Base-by-base conservation (phyloP, 257 asterid species). In the Voacanga thouarsii region DNA sequence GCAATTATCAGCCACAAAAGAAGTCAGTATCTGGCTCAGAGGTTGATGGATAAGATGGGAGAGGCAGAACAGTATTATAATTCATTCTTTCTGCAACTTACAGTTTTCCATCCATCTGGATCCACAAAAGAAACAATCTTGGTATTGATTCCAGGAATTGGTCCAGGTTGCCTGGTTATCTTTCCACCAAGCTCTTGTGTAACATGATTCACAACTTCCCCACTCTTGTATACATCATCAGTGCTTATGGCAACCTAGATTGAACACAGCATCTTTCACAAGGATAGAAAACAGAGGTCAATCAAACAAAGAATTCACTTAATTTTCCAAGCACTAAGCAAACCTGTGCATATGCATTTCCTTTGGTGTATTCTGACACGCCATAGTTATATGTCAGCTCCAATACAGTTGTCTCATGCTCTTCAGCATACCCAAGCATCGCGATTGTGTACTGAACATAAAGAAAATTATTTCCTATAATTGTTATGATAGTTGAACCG, bases 41-140 rank as follows among this genome's bases (percentile, higher is more conserved):
- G 5, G 39, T 12, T 16, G 26, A 39, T 2, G 12, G 45, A 43
- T 16, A 33, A 65, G 21, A 30, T 53, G 16, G 23, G 23, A 53
- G 59, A 4, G 59, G 18, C 26, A 39, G 59, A 15, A 21, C 59
- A 30, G 6, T 39, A 18, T 39, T 66, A 21, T 37, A 6, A 65
- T n/a, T 41, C 57, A 18, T 7, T 72, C 51, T 33, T 7, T 71
- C 28, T 63, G 56, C 55, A 73, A 83, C 96, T 93, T 84, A 93
- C 98, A 70, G 96, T 93, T 88, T 95, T 95, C 99, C 99, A 95
- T 19, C 99, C 99, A 87, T 95, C 98, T n/a, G 99, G 99, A 75
- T 95, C 98, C 61, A 93, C 83, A 80, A 95, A 91, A 78, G 97
- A 87, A 75, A 91, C 89, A 83, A 95, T 90, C 93, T 93, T 95